phyloP scores from a whole-genome alignment of 768 basidiomycete genomes.

The Termitomyces bulborhizus region DNA sequence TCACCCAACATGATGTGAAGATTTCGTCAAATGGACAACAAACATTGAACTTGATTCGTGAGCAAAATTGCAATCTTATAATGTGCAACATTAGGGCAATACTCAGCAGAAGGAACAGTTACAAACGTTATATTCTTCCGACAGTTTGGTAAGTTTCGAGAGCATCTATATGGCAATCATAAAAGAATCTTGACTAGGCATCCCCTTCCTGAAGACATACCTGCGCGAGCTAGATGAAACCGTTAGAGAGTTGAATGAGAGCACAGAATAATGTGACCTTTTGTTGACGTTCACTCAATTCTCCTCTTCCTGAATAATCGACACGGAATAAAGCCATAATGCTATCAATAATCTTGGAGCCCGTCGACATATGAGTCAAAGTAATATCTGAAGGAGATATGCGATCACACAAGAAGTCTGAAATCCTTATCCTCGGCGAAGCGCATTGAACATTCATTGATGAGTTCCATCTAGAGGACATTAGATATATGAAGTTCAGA shows the following conservation, averaged over 20 bases:
- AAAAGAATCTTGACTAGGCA: not conserved
- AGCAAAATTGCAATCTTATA: slow-evolving; percentile 74
- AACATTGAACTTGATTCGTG: slow-evolving; percentile 92
- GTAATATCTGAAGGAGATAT: not conserved
- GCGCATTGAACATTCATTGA: slow-evolving; percentile 81
- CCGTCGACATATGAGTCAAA: slow-evolving; percentile 7
- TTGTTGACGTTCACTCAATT: slow-evolving; percentile 90
- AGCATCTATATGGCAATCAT: slow-evolving; percentile 54
- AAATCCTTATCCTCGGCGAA: slow-evolving; percentile 90
- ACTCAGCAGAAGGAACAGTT: not conserved
- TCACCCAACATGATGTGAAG: not conserved
- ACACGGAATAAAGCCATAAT: slow-evolving; percentile 97
- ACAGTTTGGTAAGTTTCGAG: slow-evolving; percentile 83
- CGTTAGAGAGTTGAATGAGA: slow-evolving; percentile 11
- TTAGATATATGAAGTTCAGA: slow-evolving; percentile 1
- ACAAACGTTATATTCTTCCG: slow-evolving; percentile 85
- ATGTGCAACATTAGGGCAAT: slow-evolving; percentile 10
- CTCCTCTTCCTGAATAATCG: slow-evolving; percentile 90
- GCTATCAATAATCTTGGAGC: slow-evolving; percentile 79
- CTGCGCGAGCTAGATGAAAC: slow-evolving; percentile 66
- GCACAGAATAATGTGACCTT: slow-evolving; percentile 39
- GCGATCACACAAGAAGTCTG: slow-evolving; percentile 47
- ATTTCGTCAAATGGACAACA: slow-evolving; percentile 8
- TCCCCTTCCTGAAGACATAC: slow-evolving; percentile 26
- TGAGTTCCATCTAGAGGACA: slow-evolving; percentile 71